Base-by-base conservation (phyloP, 1,139 yeast genomes). In the Hemisphaericaspora xylanilytica region DNA sequence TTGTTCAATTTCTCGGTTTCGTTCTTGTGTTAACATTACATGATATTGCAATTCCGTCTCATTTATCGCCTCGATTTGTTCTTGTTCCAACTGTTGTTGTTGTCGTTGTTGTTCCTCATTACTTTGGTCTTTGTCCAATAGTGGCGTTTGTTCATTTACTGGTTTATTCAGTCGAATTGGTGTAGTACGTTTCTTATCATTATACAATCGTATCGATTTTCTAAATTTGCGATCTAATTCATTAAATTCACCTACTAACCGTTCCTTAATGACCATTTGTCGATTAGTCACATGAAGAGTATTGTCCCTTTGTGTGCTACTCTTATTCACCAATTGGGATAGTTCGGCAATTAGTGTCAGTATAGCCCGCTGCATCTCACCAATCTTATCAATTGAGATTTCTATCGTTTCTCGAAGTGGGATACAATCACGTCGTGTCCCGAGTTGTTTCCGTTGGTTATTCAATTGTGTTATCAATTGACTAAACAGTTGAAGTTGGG, bases 41-140 rank as follows among this genome's bases (percentile, higher is more conserved):
- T 88, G 95, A 48, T 85, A 81, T 50, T 82, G 88, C n/a, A 86
- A 63, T 37, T 86, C 95, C 8, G 85, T 76, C 44, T 81, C 67
- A 33, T 65, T 57, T 8, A 71, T 56, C 4, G 52, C 71, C 30
- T 77, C 70, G 5, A 75, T 63, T 18, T 67, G 60, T 10, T 53
- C 53, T 37, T 70, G 70, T 14, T 36, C 30, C 24, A 33, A 37
- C 17, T 18, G 28, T 12, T 21, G 37, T 21, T 15, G 65, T 30
- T 55, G 59, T 39, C 50, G 47, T 28, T 51, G 50, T 6, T 54
- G 58, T 9, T 45, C 44, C 42, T n/a, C n/a, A n/a, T n/a, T n/a
- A n/a, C n/a, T 43, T 41, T 27, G 29, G 5, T 20, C 21, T 20
- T 20, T 20, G 9, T 41, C 45, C 4, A 59, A 42, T 32, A 65